Evolutionary conservation across 148 eudicot species (phyloP).

Genomic region (Cornus florida): DNA sequence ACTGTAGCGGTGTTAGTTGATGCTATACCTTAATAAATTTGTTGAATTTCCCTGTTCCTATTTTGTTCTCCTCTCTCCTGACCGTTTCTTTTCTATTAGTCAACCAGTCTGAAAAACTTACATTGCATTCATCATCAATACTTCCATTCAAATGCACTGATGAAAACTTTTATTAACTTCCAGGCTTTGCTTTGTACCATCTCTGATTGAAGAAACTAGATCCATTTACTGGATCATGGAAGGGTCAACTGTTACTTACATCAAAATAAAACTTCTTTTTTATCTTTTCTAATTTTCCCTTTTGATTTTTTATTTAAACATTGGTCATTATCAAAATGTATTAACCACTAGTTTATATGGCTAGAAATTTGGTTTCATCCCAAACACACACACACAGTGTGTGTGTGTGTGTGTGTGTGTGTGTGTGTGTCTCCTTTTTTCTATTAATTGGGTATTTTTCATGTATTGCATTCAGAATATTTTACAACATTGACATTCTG

Average conservation of each 20-base stretch:
- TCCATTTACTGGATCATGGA: background rate
- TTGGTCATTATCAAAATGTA: too few species aligned
- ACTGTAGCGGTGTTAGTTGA: background rate
- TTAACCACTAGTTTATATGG: too few species aligned
- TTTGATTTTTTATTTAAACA: too few species aligned
- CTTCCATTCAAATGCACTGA: background rate
- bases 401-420: too few species aligned
- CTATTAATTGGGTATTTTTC: background rate
- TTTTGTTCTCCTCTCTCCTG: background rate
- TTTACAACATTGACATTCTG: background rate
- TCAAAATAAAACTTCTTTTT: background rate
- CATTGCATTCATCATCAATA: background rate
- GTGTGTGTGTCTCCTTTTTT: background rate
- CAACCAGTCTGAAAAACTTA: background rate
- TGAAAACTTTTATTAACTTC: too few species aligned
- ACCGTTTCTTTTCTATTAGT: background rate
- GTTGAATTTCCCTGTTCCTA: background rate
- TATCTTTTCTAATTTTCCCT: too few species aligned
- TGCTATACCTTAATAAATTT: background rate
- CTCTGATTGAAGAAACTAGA: background rate
- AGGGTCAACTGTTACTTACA: background rate
- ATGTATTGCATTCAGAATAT: background rate
- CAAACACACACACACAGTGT: too few species aligned
- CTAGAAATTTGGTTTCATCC: too few species aligned
- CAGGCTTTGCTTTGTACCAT: background rate